Evolutionary conservation across 495 filamentous ascomycete species (phyloP).

Genomic region (Barbatosphaeria neglecta): DNA sequence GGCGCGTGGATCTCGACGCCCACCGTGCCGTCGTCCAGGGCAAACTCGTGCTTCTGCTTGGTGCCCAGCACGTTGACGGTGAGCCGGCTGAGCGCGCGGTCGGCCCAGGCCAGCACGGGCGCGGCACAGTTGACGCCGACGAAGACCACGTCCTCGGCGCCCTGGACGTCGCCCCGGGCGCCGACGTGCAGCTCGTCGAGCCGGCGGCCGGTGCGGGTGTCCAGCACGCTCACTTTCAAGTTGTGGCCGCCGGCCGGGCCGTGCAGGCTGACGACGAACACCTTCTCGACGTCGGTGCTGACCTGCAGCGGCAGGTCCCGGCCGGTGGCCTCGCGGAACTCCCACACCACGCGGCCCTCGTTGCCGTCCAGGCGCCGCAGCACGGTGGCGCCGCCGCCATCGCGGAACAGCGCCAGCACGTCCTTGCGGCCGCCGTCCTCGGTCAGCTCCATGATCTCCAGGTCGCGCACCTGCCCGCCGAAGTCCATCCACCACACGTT

Average conservation of each 20-base stretch:
- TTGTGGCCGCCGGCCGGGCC: slow-evolving; percentile 54
- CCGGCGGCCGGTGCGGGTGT: slow-evolving; percentile 57
- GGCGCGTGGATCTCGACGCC: slow-evolving; percentile 65
- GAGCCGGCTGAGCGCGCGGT: slow-evolving; percentile 51
- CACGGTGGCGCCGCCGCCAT: slow-evolving; percentile 37
- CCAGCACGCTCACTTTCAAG: slow-evolving; percentile 61
- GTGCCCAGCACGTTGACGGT: slow-evolving; percentile 73
- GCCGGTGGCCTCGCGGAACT: slow-evolving; percentile 48
- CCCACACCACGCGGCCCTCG: slow-evolving; percentile 72
- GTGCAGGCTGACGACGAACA: slow-evolving; percentile 70
- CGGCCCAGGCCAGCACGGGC: slow-evolving; percentile 74
- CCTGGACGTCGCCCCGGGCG: slow-evolving; percentile 60
- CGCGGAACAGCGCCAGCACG: slow-evolving; percentile 56
- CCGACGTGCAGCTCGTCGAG: slow-evolving; percentile 52
- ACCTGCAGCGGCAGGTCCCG: slow-evolving; percentile 66
- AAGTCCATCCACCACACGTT: slow-evolving; percentile 60
- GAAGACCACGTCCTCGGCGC: slow-evolving; percentile 57
- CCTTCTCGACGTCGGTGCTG: slow-evolving; percentile 57
- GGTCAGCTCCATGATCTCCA: slow-evolving; percentile 68
- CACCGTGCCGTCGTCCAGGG: slow-evolving; percentile 47
- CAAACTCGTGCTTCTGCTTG: slow-evolving; percentile 46
- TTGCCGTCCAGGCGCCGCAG: slow-evolving; percentile 59
- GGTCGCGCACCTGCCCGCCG: slow-evolving; percentile 50
- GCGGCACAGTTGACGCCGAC: slow-evolving; percentile 75
- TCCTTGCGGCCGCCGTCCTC: slow-evolving; percentile 56